A percentile compares a stretch with the other conserved stretches of the same genome.
These are phyloP conservation scores for Sugiyamaella lignohabitans DNA, from an alignment of 805 yeast genomes.

Conservation along the genomic window DNA sequence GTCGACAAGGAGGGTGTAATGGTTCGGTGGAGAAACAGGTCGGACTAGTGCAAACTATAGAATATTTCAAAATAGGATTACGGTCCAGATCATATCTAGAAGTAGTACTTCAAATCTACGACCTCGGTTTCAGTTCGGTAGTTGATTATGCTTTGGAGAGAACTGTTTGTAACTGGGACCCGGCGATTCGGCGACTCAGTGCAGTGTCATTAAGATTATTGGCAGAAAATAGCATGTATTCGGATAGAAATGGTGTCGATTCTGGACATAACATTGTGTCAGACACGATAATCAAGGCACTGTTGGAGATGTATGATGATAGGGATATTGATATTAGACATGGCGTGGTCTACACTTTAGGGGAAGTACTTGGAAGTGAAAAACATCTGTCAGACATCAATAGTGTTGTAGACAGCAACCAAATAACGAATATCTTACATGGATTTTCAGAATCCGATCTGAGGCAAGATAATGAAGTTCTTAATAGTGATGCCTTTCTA, in stretches of 20 bases:
- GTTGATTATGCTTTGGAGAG: constrained; percentile 30
- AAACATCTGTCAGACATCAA: neutral
- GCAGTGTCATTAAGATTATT: constrained; percentile 32
- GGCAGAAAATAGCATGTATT: neutral
- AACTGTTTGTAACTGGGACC: constrained; percentile 36
- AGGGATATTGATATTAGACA: constrained; percentile 20
- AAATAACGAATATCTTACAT: constrained; percentile 2
- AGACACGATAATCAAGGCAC: neutral
- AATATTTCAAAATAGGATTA: constrained; percentile 43
- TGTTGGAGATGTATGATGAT: neutral
- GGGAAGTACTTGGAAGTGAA: constrained; percentile 15
- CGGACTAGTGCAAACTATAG: constrained; percentile 52
- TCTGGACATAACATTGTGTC: no score
- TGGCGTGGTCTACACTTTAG: constrained; percentile 23
- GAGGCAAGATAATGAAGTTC: constrained; percentile 9
- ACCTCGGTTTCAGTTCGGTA: constrained; percentile 19
- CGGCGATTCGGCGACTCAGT: constrained; percentile 39
- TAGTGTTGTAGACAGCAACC: neutral
- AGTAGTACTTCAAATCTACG: constrained; percentile 29
- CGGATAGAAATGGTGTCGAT: neutral
- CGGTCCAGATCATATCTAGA: constrained; percentile 36
- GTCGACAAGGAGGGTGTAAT: constrained; percentile 51
- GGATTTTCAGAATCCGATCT: constrained; percentile 11
- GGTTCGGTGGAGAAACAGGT: constrained; percentile 31
- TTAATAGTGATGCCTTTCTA: constrained; percentile 36